Evolutionary conservation across 2,329 filamentous ascomycete genomes (phyloP).

Genomic region (Cladosporium cucumerinum): DNA sequence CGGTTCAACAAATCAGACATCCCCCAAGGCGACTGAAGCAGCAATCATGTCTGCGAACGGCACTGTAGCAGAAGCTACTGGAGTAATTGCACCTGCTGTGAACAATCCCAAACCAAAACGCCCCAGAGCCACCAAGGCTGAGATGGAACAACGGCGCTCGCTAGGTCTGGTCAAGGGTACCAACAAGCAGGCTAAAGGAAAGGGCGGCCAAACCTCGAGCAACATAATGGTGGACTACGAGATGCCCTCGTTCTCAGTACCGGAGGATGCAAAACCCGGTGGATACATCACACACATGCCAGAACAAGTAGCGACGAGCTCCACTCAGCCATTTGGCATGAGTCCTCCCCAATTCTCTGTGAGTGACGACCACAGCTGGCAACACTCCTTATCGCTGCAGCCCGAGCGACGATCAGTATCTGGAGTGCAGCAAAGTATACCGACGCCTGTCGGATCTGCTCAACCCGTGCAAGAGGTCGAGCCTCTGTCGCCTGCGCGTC

Average conservation of each 20-base stretch:
- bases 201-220: not conserved
- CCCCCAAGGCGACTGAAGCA: not conserved
- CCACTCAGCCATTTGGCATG: not conserved
- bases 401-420: not conserved
- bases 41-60: conserved; percentile 17
- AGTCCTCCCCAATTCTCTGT: not conserved
- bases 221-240: conserved; percentile 27
- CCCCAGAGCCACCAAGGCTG: conserved; percentile 1
- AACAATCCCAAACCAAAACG: not conserved
- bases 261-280: conserved; percentile 22
- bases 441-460: conserved; percentile 4
- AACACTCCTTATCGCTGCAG: not conserved
- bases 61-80: conserved; percentile 20
- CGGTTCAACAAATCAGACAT: conserved; percentile 25
- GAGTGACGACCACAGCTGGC: conserved; percentile 2
- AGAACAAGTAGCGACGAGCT: not conserved
- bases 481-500: conserved; percentile 26
- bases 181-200: not conserved
- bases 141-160: conserved; percentile 6
- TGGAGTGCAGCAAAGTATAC: not conserved
- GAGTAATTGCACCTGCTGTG: not conserved
- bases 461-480: conserved; percentile 25
- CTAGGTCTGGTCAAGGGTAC: not conserved
- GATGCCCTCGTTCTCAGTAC: conserved; percentile 27
- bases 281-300: not conserved